Conservation (phyloP, 495 filamentous ascomycete genomes). For the Aspergillus olivimuriae region DNA sequence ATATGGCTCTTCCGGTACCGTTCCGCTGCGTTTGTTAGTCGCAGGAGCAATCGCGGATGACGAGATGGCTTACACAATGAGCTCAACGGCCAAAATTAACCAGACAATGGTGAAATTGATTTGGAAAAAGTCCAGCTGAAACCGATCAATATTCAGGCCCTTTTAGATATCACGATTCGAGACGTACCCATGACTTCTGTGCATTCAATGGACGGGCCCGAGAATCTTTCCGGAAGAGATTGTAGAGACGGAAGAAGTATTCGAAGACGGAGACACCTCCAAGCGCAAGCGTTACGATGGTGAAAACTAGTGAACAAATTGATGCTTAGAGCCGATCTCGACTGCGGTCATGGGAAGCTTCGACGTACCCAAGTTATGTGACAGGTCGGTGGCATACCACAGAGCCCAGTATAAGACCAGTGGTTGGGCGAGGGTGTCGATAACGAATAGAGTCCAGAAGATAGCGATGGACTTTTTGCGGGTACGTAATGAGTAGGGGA, state of each 20-base stretch:
- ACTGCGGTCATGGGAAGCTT: not conserved
- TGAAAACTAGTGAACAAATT: conserved; percentile 39
- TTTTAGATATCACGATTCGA: not conserved
- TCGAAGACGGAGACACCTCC: conserved; percentile 57
- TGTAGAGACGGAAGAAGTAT: conserved; percentile 43
- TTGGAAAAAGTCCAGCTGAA: conserved; percentile 54
- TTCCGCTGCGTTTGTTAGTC: conserved; percentile 31
- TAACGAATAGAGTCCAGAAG: conserved; percentile 53
- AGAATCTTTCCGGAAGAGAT: conserved; percentile 41
- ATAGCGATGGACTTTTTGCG: conserved; percentile 48
- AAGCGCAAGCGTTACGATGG: conserved; percentile 49
- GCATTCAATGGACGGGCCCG: conserved; percentile 49
- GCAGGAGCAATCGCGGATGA: not conserved
- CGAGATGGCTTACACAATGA: conserved; percentile 41
- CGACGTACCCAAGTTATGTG: conserved; percentile 46
- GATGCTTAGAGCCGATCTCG: conserved; percentile 3
- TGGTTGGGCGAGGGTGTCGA: conserved; percentile 50
- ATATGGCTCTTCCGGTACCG: conserved; percentile 32
- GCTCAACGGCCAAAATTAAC: conserved; percentile 43
- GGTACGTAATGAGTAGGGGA: conserved; percentile 50
- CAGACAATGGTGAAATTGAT: conserved; percentile 54
- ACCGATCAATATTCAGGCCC: conserved; percentile 7
- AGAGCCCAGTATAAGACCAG: conserved; percentile 51
- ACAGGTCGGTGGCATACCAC: conserved; percentile 49
- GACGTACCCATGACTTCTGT: conserved; percentile 39